Base-by-base conservation (phyloP, 1,139 yeast species). In the Blastobotrys ciferrii region DNA sequence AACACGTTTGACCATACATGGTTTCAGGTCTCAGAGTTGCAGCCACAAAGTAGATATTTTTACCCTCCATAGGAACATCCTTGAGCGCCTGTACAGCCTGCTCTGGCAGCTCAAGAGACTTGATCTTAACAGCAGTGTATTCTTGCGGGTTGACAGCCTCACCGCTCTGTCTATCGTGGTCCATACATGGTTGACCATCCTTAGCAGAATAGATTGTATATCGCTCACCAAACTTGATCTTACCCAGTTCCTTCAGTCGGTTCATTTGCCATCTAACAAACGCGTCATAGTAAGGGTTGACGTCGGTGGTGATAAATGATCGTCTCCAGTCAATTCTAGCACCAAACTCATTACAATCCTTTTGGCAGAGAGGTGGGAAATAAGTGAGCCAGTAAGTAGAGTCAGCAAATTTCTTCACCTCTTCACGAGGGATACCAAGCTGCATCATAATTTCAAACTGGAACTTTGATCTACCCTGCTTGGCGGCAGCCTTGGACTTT, bases 131-230 rank as follows among this genome's bases (percentile, higher is more conserved):
- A 61, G 94, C 97, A 39, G 89, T 83, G 70, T 92, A 92, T 70
- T 92, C 98, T 71, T 94, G 98, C 39, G 98, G 97, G 59, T 84
- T 80, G 46, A 92, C 91, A 68, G 95, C 98, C 75, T 92, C 99
- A 66, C 99, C 99, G 46, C 92, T 81, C 69, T 80, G 85, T 77
- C 99, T 85, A 71, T 92, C 99, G 70, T 92, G 99, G 71, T 92
- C 98, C 89, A 92, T 91, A 77, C 99, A 92, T 42, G 98, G 95
- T 75, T 92, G 99, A 53, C 97, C 97, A 71, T 92, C 98, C 73
- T 87, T 91, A 65, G 91, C 96, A 38, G 98, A 91, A 73, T 87
- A 92, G 61, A 92, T 88, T 58, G 99, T 94, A 76, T 89, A 88
- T 74, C 99, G 84, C 74, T 92, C 95, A 68, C 98, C 99, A 62